These are phyloP conservation scores for Chaetoceros tenuissimus DNA, from an alignment of 108 stramenopile genomes.

Conservation along the genomic window DNA sequence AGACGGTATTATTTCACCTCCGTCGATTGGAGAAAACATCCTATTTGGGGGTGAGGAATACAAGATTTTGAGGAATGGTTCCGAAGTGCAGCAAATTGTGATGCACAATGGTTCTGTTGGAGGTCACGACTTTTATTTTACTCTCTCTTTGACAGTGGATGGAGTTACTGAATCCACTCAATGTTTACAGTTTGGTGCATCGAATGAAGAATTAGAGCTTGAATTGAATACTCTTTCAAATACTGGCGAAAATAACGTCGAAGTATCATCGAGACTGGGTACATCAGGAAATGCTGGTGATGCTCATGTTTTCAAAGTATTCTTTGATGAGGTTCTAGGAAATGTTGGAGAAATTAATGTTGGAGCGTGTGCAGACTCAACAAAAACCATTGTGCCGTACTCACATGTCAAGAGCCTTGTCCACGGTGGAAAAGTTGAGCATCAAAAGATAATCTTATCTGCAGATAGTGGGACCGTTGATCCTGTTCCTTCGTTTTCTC, in stretches of 20 bases:
- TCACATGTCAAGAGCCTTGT: constrained; percentile 40
- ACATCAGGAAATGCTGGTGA: constrained; percentile 32
- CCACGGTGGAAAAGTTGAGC: constrained; percentile 59
- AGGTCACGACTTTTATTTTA: constrained; percentile 20
- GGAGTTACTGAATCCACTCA: constrained; percentile 30
- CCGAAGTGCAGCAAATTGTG: constrained; percentile 51
- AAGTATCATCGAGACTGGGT: constrained; percentile 33
- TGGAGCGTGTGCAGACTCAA: constrained; percentile 12
- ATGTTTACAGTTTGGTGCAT: constrained; percentile 53
- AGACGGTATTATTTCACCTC: no score
- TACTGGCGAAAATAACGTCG: constrained; percentile 27
- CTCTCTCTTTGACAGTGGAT: constrained; percentile 21
- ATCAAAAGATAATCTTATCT: constrained; percentile 42
- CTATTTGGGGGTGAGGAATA: constrained; percentile 37
- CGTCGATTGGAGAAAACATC: constrained; percentile 32
- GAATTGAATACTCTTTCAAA: constrained; percentile 36
- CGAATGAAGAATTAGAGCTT: constrained; percentile 34
- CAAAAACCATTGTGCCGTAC: constrained; percentile 8
- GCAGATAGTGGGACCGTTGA: constrained; percentile 42
- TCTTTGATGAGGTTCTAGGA: constrained; percentile 46
- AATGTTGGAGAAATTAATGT: constrained; percentile 43
- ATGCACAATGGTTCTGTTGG: constrained; percentile 28
- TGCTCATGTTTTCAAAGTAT: constrained; percentile 63
- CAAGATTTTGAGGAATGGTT: constrained; percentile 31
- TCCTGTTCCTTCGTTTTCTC: constrained; percentile 24